These are phyloP conservation scores for Escallonia herrerae DNA, from an alignment of 129 eudicot genomes.

Conservation along the genomic window DNA sequence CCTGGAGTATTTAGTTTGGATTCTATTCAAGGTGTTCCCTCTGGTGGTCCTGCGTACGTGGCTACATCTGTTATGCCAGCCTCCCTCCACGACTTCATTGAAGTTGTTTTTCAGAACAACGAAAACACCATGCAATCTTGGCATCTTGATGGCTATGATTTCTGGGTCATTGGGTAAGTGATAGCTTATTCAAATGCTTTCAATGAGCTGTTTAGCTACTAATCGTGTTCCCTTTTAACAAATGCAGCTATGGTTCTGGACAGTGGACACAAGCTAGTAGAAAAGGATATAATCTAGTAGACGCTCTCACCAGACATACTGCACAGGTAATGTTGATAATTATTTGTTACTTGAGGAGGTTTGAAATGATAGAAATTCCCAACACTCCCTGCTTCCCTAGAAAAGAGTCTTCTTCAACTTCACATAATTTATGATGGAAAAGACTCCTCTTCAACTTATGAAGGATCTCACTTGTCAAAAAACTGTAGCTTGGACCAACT, in stretches of 20 bases:
- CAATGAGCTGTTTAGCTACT: background rate
- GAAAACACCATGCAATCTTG: conserved; percentile 71
- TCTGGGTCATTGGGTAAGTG: conserved; percentile 91
- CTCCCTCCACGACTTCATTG: conserved; percentile 65
- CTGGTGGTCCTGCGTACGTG: conserved; percentile 31
- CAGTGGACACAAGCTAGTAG: conserved; percentile 68
- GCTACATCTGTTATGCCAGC: conserved; percentile 63
- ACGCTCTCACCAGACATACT: conserved; percentile 84
- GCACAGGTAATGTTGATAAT: conserved; percentile 50
- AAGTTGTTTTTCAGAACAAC: conserved; percentile 79
- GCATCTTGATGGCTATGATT: conserved; percentile 98
- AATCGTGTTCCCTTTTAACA: background rate
- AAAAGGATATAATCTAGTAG: conserved; percentile 65
- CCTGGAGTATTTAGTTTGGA: conserved; percentile 67
- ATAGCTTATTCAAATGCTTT: background rate
- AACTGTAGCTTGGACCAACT: too few species aligned
- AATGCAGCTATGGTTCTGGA: conserved; percentile 69
- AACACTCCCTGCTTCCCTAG: too few species aligned
- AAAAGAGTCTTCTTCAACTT: too few species aligned
- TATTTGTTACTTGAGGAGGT: too few species aligned
- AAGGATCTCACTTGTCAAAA: too few species aligned
- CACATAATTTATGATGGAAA: too few species aligned
- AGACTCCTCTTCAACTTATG: too few species aligned
- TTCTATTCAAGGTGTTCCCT: conserved; percentile 57
- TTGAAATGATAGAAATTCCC: too few species aligned